Evolutionary conservation across 495 filamentous ascomycete species (phyloP).

Genomic region (Penicillium arizonense): DNA sequence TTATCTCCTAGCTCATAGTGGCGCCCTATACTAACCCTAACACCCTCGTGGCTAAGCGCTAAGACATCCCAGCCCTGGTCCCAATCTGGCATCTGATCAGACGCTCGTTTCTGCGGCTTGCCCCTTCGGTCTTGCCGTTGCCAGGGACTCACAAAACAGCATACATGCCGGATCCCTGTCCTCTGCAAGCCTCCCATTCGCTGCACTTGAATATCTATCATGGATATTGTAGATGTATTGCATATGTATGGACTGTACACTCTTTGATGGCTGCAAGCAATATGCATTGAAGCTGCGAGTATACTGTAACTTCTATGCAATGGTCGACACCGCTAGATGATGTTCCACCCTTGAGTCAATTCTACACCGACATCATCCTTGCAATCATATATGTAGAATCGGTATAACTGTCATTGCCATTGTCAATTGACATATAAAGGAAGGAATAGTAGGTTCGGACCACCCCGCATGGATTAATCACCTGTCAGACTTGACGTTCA

Average conservation of each 20-base stretch:
- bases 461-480: not conserved
- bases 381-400: not conserved
- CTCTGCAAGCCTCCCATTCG: not conserved
- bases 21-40: not conserved
- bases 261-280: not conserved
- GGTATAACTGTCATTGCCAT: not conserved
- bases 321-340: not conserved
- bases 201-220: not conserved
- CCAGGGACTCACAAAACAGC: not conserved
- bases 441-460: not conserved
- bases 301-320: not conserved
- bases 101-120: slow-evolving; percentile 16
- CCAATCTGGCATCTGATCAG: slow-evolving; percentile 17
- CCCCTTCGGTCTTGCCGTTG: slow-evolving; percentile 25
- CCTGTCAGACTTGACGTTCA: slow-evolving; percentile 1
- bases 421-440: not conserved
- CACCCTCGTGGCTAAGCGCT: not conserved
- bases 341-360: not conserved
- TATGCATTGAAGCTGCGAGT: not conserved
- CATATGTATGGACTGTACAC: not conserved
- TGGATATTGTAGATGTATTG: not conserved
- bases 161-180: slow-evolving; percentile 2
- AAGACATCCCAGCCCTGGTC: not conserved
- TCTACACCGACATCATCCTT: not conserved
- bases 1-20: no score